Percentiles rank a stretch among this genome's conserved stretches.
phyloP scores from a whole-genome alignment of 1,284 basidiomycete genomes.

The Veloporphyrellus conicus region DNA sequence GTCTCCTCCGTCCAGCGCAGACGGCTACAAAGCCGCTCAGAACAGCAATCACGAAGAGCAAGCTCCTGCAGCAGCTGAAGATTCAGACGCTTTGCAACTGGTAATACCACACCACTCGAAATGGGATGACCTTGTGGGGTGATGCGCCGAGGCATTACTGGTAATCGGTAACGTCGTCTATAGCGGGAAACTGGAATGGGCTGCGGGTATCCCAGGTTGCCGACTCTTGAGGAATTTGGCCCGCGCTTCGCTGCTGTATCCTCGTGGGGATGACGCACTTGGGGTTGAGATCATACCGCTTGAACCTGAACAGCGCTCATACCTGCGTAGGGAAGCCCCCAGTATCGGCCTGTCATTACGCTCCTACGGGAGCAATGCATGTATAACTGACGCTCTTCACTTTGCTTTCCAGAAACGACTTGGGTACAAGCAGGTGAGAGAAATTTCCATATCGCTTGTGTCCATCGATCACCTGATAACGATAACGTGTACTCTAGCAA shows the following conservation, averaged over 20 bases:
- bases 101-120: slow-evolving; percentile 40
- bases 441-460: not conserved
- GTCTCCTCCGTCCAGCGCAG: slow-evolving; percentile 15
- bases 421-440: slow-evolving; percentile 74
- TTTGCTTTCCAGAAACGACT: slow-evolving; percentile 55
- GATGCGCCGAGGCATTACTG: slow-evolving; percentile 29
- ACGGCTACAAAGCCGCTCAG: slow-evolving; percentile 6
- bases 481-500: slow-evolving; percentile 45
- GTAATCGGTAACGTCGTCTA: slow-evolving; percentile 69
- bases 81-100: slow-evolving; percentile 60
- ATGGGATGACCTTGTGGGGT: slow-evolving; percentile 31
- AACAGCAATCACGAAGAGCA: slow-evolving; percentile 10
- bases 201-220: slow-evolving; percentile 77
- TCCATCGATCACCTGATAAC: slow-evolving; percentile 6
- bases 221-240: slow-evolving; percentile 21
- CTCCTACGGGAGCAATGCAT: slow-evolving; percentile 38
- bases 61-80: slow-evolving; percentile 16
- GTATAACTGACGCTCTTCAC: slow-evolving; percentile 46
- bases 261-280: slow-evolving; percentile 31
- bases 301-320: slow-evolving; percentile 92
- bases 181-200: slow-evolving; percentile 67
- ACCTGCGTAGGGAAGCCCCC: slow-evolving; percentile 93
- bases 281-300: slow-evolving; percentile 91
- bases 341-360: slow-evolving; percentile 52
- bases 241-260: slow-evolving; percentile 16